A percentile compares a stretch with the other conserved stretches of the same genome.
Evolutionary conservation across 768 basidiomycete genomes (phyloP).

Genomic region (Pholiota molesta): DNA sequence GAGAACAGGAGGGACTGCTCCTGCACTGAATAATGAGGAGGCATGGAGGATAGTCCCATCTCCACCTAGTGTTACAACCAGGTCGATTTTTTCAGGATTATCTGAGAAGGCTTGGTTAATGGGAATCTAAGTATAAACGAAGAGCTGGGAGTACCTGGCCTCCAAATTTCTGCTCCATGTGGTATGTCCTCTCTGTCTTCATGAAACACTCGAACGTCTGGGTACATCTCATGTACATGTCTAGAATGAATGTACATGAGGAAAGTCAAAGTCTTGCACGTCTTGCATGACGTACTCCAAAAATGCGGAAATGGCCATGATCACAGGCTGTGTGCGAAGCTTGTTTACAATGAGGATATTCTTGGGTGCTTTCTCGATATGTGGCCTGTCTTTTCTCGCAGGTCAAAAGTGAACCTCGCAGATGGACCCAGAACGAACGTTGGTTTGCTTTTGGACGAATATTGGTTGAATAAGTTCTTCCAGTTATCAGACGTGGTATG

Average conservation of each 20-base stretch:
- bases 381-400: constrained; percentile 39
- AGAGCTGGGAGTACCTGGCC: constrained; percentile 46
- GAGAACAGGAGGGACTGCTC: constrained; percentile 90
- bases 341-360: constrained; percentile 82
- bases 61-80: constrained; percentile 91
- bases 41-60: constrained; percentile 96
- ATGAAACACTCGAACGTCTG: constrained; percentile 64
- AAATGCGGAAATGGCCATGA: constrained; percentile 74
- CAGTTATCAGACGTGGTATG: background rate
- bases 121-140: background rate
- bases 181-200: constrained; percentile 71
- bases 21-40: constrained; percentile 85
- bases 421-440: constrained; percentile 29
- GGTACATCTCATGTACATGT: constrained; percentile 60
- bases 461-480: constrained; percentile 7
- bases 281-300: constrained; percentile 52
- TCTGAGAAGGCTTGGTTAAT: constrained; percentile 35
- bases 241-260: constrained; percentile 33
- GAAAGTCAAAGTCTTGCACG: constrained; percentile 8
- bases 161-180: constrained; percentile 67
- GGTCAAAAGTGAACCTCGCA: constrained; percentile 25
- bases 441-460: constrained; percentile 25
- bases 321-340: constrained; percentile 74
- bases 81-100: constrained; percentile 67
- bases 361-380: constrained; percentile 48